Evolutionary conservation across 192 early-diverging fungal genomes (phyloP), one percentile per base, ranked within the genome.

Genomic region (Backusella morwellensis): DNA sequence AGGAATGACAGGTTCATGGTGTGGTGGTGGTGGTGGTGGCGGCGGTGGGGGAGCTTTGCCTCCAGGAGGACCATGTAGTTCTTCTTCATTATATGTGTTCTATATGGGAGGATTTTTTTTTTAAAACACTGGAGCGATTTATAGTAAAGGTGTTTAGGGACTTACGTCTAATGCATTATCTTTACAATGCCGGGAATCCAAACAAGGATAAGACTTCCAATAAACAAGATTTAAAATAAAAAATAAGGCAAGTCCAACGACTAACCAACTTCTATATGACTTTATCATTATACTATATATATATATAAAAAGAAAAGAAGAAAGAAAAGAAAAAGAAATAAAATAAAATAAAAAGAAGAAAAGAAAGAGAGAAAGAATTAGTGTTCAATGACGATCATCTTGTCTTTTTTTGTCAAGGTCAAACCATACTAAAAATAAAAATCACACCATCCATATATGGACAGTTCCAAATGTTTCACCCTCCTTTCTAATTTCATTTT

Each of bases 131-230:
- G 3, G 42, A 5, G 15, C 0, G 4, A 0, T 14, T 14, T 44
- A 44, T 44, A 44, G 4, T 44, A 44, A 17, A 44, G 3, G 15
- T 14, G 42, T 44, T 40, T 44, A 0, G 42, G 14, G 3, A 68
- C 35, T 21, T 70, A 70, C 68, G 35, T 70, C 68, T 70, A 63
- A 63, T 63, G 56, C 56, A 29, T 21, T 23, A 41, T 41, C 35
- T 38, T n/a, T 70, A 41, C 68, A 70, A 15, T 41, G 36, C 21
- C 68, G 35, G 35, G 68, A 38, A 40, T 70, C 68, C 35, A 38
- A 40, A 70, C 68, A 70, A 40, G 17, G 68, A 70, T 70, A 70
- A 11, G 35, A 35, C 35, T 70, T 70, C 68, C 68, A 70, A 40
- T 70, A 70, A 38, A 70, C 38, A 70, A 70, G 35, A 40, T 70